Base-by-base conservation (phyloP, 768 basidiomycete genomes). In the Lactarius deliciosus region DNA sequence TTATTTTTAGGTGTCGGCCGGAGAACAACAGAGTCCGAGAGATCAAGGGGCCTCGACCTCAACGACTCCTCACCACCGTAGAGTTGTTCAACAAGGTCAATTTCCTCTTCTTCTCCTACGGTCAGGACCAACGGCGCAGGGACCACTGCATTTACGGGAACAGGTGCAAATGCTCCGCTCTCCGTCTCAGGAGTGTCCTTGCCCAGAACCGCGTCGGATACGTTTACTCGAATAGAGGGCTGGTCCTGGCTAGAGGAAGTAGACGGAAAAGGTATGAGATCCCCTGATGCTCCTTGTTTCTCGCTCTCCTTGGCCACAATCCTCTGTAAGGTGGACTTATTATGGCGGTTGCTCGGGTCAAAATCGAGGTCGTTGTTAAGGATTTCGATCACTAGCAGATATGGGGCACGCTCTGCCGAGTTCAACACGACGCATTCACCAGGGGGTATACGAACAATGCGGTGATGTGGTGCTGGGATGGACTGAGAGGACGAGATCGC, bases 361-460 rank as follows among this genome's bases (percentile, higher is more conserved):
- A 99, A 98, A 75, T 96, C 92, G 40, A 99, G 83, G 72, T 98
- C 96, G 38, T 87, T 88, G 68, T 87, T 85, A 36, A 98, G 81
- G 55, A 98, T 89, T 77, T 99, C 97, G 65, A 98, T 85, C 68
- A 96, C 82, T 28, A 99, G 84, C 22, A 99, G 82, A 75, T 92
- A 99, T 5, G 97, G 97, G 0, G 94, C 95, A 41, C 92, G 85
- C 77, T 99, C 96, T 3, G 97, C 97, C 22, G 96, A 98, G 75
- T 99, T 99, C 32, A 99, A 83, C 11, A 98, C 97, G 55, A 98
- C 97, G 64, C 93, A 91, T 79, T 99, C 97, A 16, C 96, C 94
- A 3, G 97, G 96, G 13, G 96, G 96, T 73, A 99, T 96, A 69
- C 97, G 88, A 60, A 98, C 95, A 60, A 99, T 93, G 53, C 94